phyloP scores from a whole-genome alignment of 192 early-diverging fungal genomes.

The Diversispora epigaea region DNA sequence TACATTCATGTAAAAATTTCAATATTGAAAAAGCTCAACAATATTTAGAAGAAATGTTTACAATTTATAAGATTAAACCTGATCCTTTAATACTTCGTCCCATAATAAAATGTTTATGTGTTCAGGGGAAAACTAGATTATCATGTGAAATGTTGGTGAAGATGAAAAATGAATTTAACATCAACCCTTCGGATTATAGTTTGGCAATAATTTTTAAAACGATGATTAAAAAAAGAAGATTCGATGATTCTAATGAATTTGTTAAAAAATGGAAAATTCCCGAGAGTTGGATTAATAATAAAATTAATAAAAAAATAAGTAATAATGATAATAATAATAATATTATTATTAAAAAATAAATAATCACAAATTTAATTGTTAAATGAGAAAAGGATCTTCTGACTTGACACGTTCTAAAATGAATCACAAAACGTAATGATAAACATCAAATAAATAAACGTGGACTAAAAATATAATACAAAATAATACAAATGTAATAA shows the following conservation, averaged over 20 bases:
- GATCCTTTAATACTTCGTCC: background rate
- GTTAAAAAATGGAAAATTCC: constrained; percentile 4
- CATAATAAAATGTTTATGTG: constrained; percentile 4
- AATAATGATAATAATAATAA: no score
- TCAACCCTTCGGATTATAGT: background rate
- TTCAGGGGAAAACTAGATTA: background rate
- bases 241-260: background rate
- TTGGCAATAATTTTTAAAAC: background rate
- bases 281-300: background rate
- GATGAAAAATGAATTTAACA: background rate
- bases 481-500: no score
- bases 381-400: no score
- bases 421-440: no score
- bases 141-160: background rate
- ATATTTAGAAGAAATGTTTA: constrained; percentile 7
- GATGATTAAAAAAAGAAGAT: constrained; percentile 12
- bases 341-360: no score
- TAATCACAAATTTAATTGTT: no score
- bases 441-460: no score
- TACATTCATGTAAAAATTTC: background rate
- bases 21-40: background rate
- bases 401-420: no score
- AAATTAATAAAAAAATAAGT: no score
- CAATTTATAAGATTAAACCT: background rate
- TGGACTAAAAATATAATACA: no score